Evolutionary conservation across 768 basidiomycete genomes (phyloP), one percentile per base, ranked within the genome.

Genomic region (Auricularia sp.): DNA sequence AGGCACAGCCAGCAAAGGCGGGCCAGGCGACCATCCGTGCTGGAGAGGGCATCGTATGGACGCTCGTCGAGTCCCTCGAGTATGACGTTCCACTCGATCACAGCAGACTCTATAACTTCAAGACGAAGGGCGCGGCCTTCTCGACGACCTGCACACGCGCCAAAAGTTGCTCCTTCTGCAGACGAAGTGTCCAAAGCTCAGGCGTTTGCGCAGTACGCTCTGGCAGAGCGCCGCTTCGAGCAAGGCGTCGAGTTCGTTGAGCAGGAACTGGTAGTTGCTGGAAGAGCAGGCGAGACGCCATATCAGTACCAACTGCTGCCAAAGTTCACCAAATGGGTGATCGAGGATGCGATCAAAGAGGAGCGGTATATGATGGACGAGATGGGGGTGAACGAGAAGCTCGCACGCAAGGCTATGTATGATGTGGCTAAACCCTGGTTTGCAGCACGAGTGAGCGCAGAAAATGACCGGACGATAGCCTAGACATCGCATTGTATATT

Each of bases 1-100:
- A 34, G 51, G 34, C 21, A 16, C 36, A 21, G 33, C 12, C 39
- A 4, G 21, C n/a, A 3, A 64, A 61, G 21, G 39, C 10, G n/a
- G 16, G 23, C 8, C 33, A 43, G 23, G 4, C 8, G 10, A n/a
- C 12, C 29, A 21, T 34, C 11, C 14, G 16, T 16, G 39, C 58
- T 16, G 64, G 64, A 7, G 64, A 61, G 43, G 64, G 64, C 8
- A 61, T 64, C 14, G 64, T 64, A 16, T 64, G 64, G 64, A 61
- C 64, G 12, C 14, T 64, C 35, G 64, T 64, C 33, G 47, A 58
- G 59, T 59, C 56, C 4, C 56, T 59, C 56, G 56, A 59, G 23
- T 21, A 59, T 33, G 23, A 29, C 56, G 60, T 43, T 3, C 35
- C 59, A 11, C 44, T 29, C 3, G 23, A 35, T 36, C 29, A 36